Conservation (phyloP, 208 protist genomes). For the Angomonas deanei region DNA sequence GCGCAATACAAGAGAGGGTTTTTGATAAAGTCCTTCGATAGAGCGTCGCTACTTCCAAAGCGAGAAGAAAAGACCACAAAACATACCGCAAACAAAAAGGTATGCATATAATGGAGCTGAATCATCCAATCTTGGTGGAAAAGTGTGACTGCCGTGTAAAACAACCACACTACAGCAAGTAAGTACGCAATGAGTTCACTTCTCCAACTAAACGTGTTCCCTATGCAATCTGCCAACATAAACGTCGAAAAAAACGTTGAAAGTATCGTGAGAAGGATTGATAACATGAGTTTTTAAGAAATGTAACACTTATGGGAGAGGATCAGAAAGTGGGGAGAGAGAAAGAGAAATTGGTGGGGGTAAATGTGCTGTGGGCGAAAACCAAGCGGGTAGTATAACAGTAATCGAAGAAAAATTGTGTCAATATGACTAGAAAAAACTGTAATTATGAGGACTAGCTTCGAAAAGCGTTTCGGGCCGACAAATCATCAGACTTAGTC, state of each 20-base stretch:
- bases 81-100: neutral
- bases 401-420: neutral
- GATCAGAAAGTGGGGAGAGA: neutral
- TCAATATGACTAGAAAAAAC: neutral
- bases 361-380: no score
- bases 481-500: conserved; percentile 47
- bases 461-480: no score
- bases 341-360: neutral
- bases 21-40: neutral
- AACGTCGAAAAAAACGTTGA: neutral
- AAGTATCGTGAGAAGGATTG: neutral
- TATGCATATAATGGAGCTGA: neutral
- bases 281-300: conserved; percentile 6
- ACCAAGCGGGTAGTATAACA: no score
- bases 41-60: neutral
- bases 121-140: neutral
- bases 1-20: neutral
- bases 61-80: neutral
- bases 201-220: neutral
- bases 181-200: neutral
- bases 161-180: neutral
- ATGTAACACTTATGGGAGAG: neutral
- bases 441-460: no score
- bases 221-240: neutral
- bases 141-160: neutral